Evolutionary conservation across 768 basidiomycete species (phyloP), one percentile per base, ranked within the genome.

Genomic region (Cyclocybe aegerita): DNA sequence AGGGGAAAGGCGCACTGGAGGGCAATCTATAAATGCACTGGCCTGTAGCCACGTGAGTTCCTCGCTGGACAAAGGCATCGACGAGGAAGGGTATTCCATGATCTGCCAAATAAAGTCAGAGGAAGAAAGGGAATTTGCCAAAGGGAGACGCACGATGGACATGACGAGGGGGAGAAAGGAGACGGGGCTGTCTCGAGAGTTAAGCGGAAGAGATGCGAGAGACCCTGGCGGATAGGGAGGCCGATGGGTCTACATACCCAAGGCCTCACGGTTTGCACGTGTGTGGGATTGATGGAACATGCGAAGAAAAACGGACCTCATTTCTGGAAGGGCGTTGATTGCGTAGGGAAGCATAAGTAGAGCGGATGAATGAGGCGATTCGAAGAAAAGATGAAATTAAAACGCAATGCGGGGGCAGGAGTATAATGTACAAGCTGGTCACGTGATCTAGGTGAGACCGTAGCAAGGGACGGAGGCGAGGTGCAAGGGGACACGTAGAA

Each of bases 21-120:
- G 53, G 10, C 42, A 39, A 23, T 60, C 60, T 29, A 65, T 45
- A 30, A 65, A 38, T 43, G 53, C 50, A 44, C 70, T 74, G 23
- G 76, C 77, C 42, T 74, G 70, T 14, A 80, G 67, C 79, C 79
- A 80, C 16, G 74, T 66, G 45, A 78, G 65, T 61, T 79, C 79
- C 54, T 79, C 79, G 49, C 69, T 65, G 48, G 72, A 72, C 50
- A 74, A 64, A 46, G 67, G 60, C 36, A 56, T 58, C 46, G 70
- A 64, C 38, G 61, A 66, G 42, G 60, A 50, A 47, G 60, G 63
- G 50, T 65, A 65, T 49, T 69, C 68, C 60, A 62, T 61, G 52
- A 60, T 51, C 65, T 67, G 55, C 11, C 33, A 40, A 42, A 14
- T 34, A 45, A 56, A 46, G 43, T 49, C 36, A 45, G 56, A 16